Percentiles rank a stretch among this genome's conserved stretches.
phyloP scores from a whole-genome alignment of 345 rosid species.

The Anacardium occidentale region DNA sequence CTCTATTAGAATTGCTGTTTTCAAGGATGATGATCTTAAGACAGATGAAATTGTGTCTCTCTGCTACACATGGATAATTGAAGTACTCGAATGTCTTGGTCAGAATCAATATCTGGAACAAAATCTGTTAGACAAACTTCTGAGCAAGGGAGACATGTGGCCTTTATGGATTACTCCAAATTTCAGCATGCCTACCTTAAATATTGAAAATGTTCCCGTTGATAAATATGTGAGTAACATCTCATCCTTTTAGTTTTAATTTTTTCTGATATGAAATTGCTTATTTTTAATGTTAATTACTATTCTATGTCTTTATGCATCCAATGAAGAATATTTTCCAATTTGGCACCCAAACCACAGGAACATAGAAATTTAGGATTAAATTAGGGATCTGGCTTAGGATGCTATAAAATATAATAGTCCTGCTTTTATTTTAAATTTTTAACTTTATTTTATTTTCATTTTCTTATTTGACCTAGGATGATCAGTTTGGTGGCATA shows the following conservation, averaged over 20 bases:
- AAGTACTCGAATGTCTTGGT: constrained; percentile 59
- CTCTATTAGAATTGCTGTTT: constrained; percentile 54
- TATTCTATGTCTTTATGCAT: background rate
- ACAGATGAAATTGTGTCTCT: constrained; percentile 44
- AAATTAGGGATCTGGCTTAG: background rate
- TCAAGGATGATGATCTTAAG: constrained; percentile 47
- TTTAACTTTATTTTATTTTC: background rate
- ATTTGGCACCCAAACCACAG: background rate
- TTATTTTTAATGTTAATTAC: background rate
- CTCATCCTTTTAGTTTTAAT: background rate
- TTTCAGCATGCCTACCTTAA: constrained; percentile 29
- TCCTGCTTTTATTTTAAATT: background rate
- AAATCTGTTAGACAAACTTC: constrained; percentile 58
- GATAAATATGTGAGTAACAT: constrained; percentile 39
- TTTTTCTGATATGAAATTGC: constrained; percentile 1
- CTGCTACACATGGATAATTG: constrained; percentile 64
- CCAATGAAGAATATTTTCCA: background rate
- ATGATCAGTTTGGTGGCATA: background rate
- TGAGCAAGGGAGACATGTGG: constrained; percentile 64
- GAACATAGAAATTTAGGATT: background rate
- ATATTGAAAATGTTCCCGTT: constrained; percentile 16
- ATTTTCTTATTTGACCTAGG: background rate
- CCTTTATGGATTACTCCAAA: constrained; percentile 69
- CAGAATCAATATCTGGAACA: constrained; percentile 58
- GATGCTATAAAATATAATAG: constrained; percentile 2